Evolutionary conservation across 768 basidiomycete genomes (phyloP), one percentile per base, ranked within the genome.

Genomic region (Tulasnella calospora): DNA sequence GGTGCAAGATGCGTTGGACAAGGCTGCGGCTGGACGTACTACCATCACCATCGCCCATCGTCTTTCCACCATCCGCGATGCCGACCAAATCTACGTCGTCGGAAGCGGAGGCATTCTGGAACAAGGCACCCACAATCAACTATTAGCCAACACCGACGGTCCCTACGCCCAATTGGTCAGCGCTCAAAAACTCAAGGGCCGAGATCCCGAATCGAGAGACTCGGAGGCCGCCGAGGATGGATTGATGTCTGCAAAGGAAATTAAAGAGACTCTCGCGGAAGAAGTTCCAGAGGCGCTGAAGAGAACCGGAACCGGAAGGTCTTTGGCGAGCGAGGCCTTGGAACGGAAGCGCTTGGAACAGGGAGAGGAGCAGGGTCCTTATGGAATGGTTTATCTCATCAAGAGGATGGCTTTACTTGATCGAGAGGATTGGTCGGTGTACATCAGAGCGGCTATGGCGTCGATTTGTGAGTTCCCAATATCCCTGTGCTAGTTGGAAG

Each of bases 1-100:
- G 79, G 95, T 97, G 0, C 95, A 96, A 84, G 92, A 96, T 83
- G 95, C 94, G 33, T 83, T 96, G 76, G 94, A 97, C 83, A 85
- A 86, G 78, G 87, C 86, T 23, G 82, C 85, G 3, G 80, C 79
- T 19, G 86, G 86, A 3, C 82, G 87, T 33, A 87, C 87, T 0
- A 87, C 87, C 69, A 86, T 87, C 81, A 84, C 85, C 44, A 85
- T 87, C 74, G 82, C 83, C 0, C 85, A 85, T 81, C 83, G 84
- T 4, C 80, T 84, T 3, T 81, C 82, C 15, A 87, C 86, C 19
- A 85, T 86, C 81, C 81, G 82, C 74, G 84, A 86, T 74, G 86
- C 85, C 17, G 81, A 85, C 73, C 72, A 83, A 80, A 85, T 85
- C 79, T 82, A 87, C 77, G 86, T 87, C 79, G 85, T 88, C 82